phyloP scores from a whole-genome alignment of 345 rosid species.

The Eucalyptus cladocalyx region DNA sequence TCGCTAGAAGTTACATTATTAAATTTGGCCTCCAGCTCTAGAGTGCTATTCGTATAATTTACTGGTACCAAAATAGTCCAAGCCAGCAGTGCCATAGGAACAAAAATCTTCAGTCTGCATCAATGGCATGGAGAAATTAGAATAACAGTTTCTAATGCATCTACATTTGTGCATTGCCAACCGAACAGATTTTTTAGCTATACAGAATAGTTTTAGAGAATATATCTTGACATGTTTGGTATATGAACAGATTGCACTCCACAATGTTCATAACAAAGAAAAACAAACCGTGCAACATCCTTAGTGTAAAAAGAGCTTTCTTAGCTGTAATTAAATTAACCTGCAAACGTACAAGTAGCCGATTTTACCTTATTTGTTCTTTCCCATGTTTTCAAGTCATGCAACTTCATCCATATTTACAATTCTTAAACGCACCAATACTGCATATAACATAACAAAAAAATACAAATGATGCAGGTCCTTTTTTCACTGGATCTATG shows the following conservation, averaged over 20 bases:
- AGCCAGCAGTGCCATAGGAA: slow-evolving; percentile 62
- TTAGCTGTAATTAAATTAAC: neutral
- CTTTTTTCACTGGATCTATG: neutral
- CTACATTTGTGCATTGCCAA: neutral
- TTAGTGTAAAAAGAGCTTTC: neutral
- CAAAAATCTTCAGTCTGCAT: slow-evolving; percentile 78
- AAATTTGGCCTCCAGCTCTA: slow-evolving; percentile 11
- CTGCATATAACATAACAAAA: neutral
- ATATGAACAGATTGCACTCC: neutral
- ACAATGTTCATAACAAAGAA: neutral
- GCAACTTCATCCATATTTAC: neutral
- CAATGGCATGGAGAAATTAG: neutral
- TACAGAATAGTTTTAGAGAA: neutral
- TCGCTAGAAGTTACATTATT: slow-evolving; percentile 64
- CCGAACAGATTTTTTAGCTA: neutral
- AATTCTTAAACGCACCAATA: neutral
- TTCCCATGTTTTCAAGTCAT: neutral
- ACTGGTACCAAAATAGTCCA: slow-evolving; percentile 82
- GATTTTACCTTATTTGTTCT: neutral
- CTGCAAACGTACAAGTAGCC: neutral
- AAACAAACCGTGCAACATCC: neutral
- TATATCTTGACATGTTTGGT: neutral
- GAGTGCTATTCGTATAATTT: slow-evolving; percentile 44
- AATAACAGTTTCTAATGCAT: neutral
- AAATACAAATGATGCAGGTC: neutral